Conservation (phyloP, 305 asterid genomes). For the Vinca major region DNA sequence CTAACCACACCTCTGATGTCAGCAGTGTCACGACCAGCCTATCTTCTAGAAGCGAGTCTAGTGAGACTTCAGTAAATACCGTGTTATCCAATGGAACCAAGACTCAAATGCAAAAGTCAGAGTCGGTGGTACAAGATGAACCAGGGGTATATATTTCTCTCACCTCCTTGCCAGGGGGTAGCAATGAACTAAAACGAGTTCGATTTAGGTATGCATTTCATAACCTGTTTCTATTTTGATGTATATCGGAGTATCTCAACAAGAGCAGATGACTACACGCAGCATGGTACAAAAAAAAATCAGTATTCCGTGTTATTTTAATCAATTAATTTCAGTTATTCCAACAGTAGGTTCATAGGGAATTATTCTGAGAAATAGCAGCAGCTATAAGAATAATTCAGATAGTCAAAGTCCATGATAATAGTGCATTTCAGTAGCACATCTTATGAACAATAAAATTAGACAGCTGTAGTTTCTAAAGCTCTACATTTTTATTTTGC, state of each 20-base stretch:
- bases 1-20: constrained; percentile 32
- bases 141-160: constrained; percentile 75
- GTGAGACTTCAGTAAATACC: constrained; percentile 29
- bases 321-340: neutral
- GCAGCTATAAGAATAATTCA: too few relatives aligned
- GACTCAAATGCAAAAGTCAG: constrained; percentile 38
- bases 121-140: constrained; percentile 56
- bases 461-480: constrained; percentile 4
- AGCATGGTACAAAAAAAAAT: neutral
- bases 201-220: constrained; percentile 62
- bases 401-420: too few relatives aligned
- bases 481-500: constrained; percentile 13
- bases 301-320: neutral
- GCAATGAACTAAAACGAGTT: constrained; percentile 69
- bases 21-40: constrained; percentile 25
- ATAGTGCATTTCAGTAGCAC: neutral
- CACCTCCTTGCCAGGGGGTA: constrained; percentile 42
- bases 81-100: constrained; percentile 35
- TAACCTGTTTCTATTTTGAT: neutral
- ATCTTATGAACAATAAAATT: neutral
- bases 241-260: neutral
- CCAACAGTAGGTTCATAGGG: too few relatives aligned
- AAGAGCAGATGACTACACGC: neutral
- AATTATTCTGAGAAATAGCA: too few relatives aligned
- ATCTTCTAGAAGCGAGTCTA: constrained; percentile 35